These are phyloP conservation scores for Chiua virens DNA, from an alignment of 768 basidiomycete species.

Conservation along the genomic window DNA sequence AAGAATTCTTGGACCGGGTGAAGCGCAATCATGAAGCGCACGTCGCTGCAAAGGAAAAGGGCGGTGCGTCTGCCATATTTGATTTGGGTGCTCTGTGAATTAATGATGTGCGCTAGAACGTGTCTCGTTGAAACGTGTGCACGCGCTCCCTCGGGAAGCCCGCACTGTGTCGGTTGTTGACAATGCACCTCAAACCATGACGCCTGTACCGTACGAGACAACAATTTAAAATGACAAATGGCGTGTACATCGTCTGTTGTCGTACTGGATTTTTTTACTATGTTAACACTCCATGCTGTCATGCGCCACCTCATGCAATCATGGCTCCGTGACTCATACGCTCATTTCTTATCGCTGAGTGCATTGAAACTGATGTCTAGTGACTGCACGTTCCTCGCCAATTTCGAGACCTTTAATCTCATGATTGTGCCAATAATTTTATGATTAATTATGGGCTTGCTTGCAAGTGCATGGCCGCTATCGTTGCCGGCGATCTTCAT, in stretches of 20 bases:
- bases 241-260: slow-evolving; percentile 8
- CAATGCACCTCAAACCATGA: slow-evolving; percentile 92
- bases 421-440: too few relatives aligned
- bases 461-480: too few relatives aligned
- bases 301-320: slow-evolving; percentile 16
- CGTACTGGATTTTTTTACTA: slow-evolving; percentile 9
- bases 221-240: slow-evolving; percentile 82
- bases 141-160: slow-evolving; percentile 77
- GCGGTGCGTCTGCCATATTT: slow-evolving; percentile 51
- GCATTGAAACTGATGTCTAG: too few relatives aligned
- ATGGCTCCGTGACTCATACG: slow-evolving; percentile 8
- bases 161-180: slow-evolving; percentile 66
- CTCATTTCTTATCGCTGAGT: neutral
- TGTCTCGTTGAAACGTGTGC: slow-evolving; percentile 82
- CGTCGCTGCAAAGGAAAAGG: slow-evolving; percentile 85
- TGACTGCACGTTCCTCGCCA: too few relatives aligned
- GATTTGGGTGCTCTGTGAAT: neutral
- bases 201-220: slow-evolving; percentile 93
- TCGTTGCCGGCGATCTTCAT: too few relatives aligned
- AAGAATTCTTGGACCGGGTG: slow-evolving; percentile 96
- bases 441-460: too few relatives aligned
- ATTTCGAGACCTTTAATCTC: too few relatives aligned
- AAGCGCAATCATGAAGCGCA: slow-evolving; percentile 86
- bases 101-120: slow-evolving; percentile 50
- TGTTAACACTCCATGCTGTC: slow-evolving; percentile 21